These are phyloP conservation scores for Penicillium alfredii DNA, from an alignment of 495 filamentous ascomycete species.

Conservation along the genomic window DNA sequence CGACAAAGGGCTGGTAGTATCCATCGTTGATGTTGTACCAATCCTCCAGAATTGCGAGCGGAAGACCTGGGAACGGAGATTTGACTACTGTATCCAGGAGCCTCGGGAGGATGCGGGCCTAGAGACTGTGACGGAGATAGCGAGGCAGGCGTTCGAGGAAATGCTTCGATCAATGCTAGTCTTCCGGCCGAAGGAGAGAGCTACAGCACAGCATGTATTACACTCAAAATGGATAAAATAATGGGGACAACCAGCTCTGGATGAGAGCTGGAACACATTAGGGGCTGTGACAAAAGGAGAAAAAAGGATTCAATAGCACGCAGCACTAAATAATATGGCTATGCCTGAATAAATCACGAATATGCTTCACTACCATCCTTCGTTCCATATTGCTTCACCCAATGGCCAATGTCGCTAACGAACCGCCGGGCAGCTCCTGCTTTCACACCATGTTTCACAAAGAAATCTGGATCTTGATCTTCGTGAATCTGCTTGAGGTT, in stretches of 20 bases:
- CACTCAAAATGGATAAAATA: constrained; percentile 13
- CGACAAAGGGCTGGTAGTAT: too few species aligned
- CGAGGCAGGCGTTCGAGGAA: constrained; percentile 15
- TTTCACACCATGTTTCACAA: constrained; percentile 13
- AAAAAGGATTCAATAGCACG: too few species aligned
- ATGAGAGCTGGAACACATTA: constrained; percentile 6
- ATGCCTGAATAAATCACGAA: too few species aligned
- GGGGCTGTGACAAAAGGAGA: constrained; percentile 3
- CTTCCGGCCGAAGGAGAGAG: constrained; percentile 11
- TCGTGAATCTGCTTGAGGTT: background rate
- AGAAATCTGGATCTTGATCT: constrained; percentile 16
- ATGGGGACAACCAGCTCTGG: constrained; percentile 7
- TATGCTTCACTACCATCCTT: too few species aligned
- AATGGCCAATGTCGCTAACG: constrained; percentile 14
- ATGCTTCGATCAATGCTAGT: constrained; percentile 19
- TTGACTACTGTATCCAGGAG: constrained; percentile 17
- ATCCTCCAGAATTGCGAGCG: constrained; percentile 7
- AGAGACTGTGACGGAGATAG: constrained; percentile 9
- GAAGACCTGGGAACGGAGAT: constrained; percentile 10
- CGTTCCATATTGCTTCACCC: constrained; percentile 24
- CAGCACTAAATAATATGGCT: too few species aligned
- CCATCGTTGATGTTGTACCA: too few species aligned
- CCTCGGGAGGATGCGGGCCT: constrained; percentile 14
- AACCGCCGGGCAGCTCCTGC: constrained; percentile 11
- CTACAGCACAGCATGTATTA: constrained; percentile 9